Evolutionary conservation across 2,329 filamentous ascomycete species (phyloP).

Genomic region (Fusarium sp.): DNA sequence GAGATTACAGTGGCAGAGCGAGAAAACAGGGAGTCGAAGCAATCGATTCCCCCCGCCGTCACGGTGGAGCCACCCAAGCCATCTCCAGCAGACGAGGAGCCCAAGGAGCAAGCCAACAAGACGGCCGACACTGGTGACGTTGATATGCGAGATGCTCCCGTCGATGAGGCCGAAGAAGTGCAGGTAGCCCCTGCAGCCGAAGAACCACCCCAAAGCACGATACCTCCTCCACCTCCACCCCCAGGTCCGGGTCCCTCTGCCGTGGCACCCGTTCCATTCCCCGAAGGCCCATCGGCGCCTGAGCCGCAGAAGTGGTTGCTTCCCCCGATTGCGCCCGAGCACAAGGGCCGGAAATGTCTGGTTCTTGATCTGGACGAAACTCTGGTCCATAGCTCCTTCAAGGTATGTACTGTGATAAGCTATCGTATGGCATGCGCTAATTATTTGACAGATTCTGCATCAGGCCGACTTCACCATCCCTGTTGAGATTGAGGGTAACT

Average conservation of each 20-base stretch:
- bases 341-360: conserved; percentile 91
- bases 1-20: conserved; percentile 56
- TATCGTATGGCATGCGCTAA: conserved; percentile 27
- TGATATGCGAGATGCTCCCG: conserved; percentile 74
- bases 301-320: conserved; percentile 75
- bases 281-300: conserved; percentile 57
- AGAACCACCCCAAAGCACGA: conserved; percentile 47
- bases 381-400: conserved; percentile 98
- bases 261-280: conserved; percentile 53
- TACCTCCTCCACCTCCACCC: conserved; percentile 63
- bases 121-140: conserved; percentile 69
- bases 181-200: conserved; percentile 53
- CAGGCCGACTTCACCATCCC: conserved; percentile 99
- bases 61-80: conserved; percentile 58
- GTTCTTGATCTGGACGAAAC: conserved; percentile 97
- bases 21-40: conserved; percentile 61
- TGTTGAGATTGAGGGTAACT: conserved; percentile 98
- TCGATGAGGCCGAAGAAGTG: conserved; percentile 62
- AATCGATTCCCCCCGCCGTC: conserved; percentile 52
- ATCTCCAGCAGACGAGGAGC: conserved; percentile 39
- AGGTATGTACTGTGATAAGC: conserved; percentile 67
- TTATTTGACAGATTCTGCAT: conserved; percentile 80
- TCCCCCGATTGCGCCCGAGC: conserved; percentile 82
- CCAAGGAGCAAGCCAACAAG: conserved; percentile 51
- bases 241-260: conserved; percentile 58